Percentiles rank a stretch among this genome's conserved stretches.
Evolutionary conservation across 805 yeast species (phyloP).

Genomic region (Starmerella roubikii): DNA sequence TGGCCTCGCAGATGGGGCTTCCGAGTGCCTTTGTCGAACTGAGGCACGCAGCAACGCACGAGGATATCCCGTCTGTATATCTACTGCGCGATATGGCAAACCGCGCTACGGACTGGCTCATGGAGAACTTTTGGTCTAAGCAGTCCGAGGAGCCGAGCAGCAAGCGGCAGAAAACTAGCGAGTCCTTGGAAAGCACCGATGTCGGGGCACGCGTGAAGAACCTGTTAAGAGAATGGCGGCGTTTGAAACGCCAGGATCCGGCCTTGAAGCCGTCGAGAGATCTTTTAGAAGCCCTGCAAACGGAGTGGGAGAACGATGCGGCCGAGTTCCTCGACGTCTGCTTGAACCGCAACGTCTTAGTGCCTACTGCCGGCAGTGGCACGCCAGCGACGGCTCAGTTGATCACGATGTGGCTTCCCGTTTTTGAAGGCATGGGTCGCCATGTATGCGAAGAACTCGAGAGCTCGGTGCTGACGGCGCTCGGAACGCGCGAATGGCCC

Average conservation of each 20-base stretch:
- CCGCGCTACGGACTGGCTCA: slow-evolving; percentile 64
- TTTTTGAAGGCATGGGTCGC: slow-evolving; percentile 10
- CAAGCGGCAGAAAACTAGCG: not conserved
- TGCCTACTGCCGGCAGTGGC: slow-evolving; percentile 13
- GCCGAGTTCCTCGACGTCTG: slow-evolving; percentile 12
- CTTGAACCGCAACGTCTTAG: slow-evolving; percentile 16
- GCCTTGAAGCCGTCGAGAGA: slow-evolving; percentile 20
- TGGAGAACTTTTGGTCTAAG: slow-evolving; percentile 53
- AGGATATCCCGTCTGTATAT: slow-evolving; percentile 55
- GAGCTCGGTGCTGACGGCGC: slow-evolving; percentile 1
- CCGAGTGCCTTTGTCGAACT: slow-evolving; percentile 80
- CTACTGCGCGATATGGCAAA: slow-evolving; percentile 47
- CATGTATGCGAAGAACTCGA: slow-evolving; percentile 6
- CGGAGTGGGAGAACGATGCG: slow-evolving; percentile 2
- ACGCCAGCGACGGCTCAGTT: slow-evolving; percentile 2
- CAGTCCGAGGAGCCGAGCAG: not conserved
- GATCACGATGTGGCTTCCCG: slow-evolving; percentile 18
- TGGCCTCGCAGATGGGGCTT: slow-evolving; percentile 55
- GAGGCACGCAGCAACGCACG: slow-evolving; percentile 87
- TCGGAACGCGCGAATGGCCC: slow-evolving; percentile 17
- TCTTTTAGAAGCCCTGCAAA: slow-evolving; percentile 3
- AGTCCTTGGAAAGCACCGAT: not conserved
- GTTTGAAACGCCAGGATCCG: slow-evolving; percentile 34
- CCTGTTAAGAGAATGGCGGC: slow-evolving; percentile 36
- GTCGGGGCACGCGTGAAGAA: slow-evolving; percentile 23